Conservation (phyloP, 2,329 filamentous ascomycete genomes). For the Aspergillus phoenicis region DNA sequence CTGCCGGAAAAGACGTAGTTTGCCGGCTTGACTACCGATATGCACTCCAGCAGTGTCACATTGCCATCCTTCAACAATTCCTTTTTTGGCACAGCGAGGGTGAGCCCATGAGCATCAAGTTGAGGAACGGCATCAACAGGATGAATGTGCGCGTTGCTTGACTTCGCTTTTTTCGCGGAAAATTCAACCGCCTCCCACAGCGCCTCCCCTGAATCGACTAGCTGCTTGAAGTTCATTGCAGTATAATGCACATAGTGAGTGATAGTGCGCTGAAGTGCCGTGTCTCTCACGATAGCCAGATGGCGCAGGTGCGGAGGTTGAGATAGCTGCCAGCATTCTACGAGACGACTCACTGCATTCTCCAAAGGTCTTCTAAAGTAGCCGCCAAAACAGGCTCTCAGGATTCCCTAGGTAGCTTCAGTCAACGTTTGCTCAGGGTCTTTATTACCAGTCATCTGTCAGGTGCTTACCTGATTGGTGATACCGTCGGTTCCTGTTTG, state of each 20-base stretch:
- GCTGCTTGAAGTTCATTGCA: constrained; percentile 53
- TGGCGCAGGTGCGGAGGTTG: constrained; percentile 62
- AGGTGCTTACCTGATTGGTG: constrained; percentile 46
- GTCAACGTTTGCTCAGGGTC: constrained; percentile 2
- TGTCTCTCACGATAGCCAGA: constrained; percentile 59
- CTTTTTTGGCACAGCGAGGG: constrained; percentile 32
- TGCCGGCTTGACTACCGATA: constrained; percentile 34
- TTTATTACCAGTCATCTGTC: not conserved
- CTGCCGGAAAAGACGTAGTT: constrained; percentile 38
- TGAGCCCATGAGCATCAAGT: constrained; percentile 54
- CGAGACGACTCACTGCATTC: constrained; percentile 54
- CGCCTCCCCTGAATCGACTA: constrained; percentile 54
- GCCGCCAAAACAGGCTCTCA: constrained; percentile 48
- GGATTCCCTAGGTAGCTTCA: constrained; percentile 39
- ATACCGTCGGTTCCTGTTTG: constrained; percentile 52
- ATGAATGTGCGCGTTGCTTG: constrained; percentile 29
- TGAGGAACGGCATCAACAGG: constrained; percentile 36
- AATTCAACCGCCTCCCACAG: constrained; percentile 58
- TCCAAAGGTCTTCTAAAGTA: constrained; percentile 60
- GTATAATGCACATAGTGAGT: constrained; percentile 60
- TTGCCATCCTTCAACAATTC: constrained; percentile 47
- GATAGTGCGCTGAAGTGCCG: constrained; percentile 49
- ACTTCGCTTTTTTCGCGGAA: constrained; percentile 35
- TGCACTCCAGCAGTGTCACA: constrained; percentile 47
- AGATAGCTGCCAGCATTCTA: constrained; percentile 59